These are phyloP conservation scores for Cyclostephanos invisitatus DNA, from an alignment of 108 stramenopile species.

Conservation along the genomic window DNA sequence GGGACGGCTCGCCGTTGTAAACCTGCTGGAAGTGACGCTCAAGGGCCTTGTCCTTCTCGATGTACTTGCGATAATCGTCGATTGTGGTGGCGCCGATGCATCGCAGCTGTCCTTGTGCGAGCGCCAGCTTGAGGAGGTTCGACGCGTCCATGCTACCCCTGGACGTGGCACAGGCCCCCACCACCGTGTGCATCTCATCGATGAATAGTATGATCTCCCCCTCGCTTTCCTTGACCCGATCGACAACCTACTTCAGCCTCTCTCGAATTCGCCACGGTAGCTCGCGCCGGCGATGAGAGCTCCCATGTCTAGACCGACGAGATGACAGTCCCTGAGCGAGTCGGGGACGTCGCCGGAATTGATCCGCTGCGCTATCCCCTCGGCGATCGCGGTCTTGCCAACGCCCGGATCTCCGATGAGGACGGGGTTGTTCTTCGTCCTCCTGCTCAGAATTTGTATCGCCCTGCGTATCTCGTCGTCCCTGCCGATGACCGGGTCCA, in stretches of 20 bases:
- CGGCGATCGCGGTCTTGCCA: slow-evolving; percentile 97
- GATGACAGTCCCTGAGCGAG: slow-evolving; percentile 56
- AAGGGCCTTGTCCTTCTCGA: slow-evolving; percentile 98
- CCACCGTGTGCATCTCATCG: slow-evolving; percentile 99
- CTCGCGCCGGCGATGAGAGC: slow-evolving; percentile 98
- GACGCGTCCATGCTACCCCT: slow-evolving; percentile 97
- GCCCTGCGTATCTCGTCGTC: slow-evolving; percentile 97
- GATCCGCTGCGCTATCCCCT: slow-evolving; percentile 92
- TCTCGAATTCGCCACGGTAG: slow-evolving; percentile 99
- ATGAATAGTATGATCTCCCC: slow-evolving; percentile 97
- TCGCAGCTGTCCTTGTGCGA: slow-evolving; percentile 95
- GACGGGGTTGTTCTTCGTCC: slow-evolving; percentile 99
- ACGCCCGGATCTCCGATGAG: slow-evolving; percentile 98
- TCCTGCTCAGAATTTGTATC: slow-evolving; percentile 94
- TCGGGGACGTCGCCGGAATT: slow-evolving; percentile 47
- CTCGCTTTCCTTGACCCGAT: slow-evolving; percentile 93
- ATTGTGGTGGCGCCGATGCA: slow-evolving; percentile 99
- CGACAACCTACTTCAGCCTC: slow-evolving; percentile 96
- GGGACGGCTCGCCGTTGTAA: slow-evolving; percentile 90
- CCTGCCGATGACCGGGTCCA: slow-evolving; percentile 98
- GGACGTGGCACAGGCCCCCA: slow-evolving; percentile 93
- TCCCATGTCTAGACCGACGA: slow-evolving; percentile 96
- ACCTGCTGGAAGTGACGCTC: slow-evolving; percentile 99
- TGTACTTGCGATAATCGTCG: slow-evolving; percentile 95
- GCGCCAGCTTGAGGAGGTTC: slow-evolving; percentile 97